Conservation (phyloP, 805 yeast genomes). For the Brettanomyces naardenensis region DNA sequence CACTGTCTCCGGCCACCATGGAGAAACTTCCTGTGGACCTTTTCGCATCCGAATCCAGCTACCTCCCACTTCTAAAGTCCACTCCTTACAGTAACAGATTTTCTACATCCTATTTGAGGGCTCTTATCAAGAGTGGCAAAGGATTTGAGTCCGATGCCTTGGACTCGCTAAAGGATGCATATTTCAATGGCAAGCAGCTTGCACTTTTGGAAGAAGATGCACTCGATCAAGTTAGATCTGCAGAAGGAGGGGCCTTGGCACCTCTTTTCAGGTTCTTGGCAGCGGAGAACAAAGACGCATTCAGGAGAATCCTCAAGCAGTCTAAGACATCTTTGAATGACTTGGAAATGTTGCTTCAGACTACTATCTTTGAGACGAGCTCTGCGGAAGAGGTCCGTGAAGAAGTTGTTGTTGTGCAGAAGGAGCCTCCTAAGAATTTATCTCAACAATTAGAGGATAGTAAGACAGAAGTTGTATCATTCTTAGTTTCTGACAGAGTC, state of each 20-base stretch:
- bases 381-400: constrained; percentile 20
- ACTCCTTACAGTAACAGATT: constrained; percentile 17
- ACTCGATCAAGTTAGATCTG: constrained; percentile 11
- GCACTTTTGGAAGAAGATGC: constrained; percentile 16
- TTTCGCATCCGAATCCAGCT: constrained; percentile 13
- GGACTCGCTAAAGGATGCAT: background rate
- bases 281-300: constrained; percentile 28
- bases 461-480: constrained; percentile 21
- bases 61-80: constrained; percentile 12
- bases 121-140: constrained; percentile 13
- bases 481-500: constrained; percentile 24
- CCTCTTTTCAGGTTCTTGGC: constrained; percentile 31
- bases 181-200: constrained; percentile 15
- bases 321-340: constrained; percentile 31
- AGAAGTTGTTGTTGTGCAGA: constrained; percentile 21
- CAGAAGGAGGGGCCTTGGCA: constrained; percentile 18
- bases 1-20: constrained; percentile 18
- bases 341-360: constrained; percentile 61
- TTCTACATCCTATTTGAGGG: constrained; percentile 21
- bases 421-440: constrained; percentile 4
- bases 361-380: constrained; percentile 36
- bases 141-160: constrained; percentile 7
- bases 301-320: constrained; percentile 31
- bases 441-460: constrained; percentile 4
- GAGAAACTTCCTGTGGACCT: constrained; percentile 16